Base-by-base conservation (phyloP, 805 yeast species). In the Sugiyamaella smithiae region DNA sequence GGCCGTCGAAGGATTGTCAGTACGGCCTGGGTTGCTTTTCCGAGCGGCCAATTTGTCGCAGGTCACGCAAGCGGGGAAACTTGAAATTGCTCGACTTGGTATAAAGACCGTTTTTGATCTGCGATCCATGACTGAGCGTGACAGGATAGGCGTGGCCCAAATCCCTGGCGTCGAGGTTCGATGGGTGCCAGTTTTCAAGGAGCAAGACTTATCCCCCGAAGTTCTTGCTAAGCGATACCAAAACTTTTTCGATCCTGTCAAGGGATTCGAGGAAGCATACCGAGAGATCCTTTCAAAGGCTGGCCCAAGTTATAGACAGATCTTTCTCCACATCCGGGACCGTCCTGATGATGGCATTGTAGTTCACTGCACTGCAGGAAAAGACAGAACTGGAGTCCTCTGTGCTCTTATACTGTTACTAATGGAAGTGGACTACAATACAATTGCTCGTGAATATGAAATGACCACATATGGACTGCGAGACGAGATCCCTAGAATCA, bases 361-460 rank as follows among this genome's bases (percentile, higher is more conserved):
- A 7, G 78, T 82, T 64, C 91, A 86, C 61, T 88, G 95, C 66
- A 79, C 90, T 3, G 91, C 91, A 1, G 96, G 96, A 1, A 88
- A 87, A 63, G 96, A 88, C 62, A 75, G 95, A 38, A 87, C 96
- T 0, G 96, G 95, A 0, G 72, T 86, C 11, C 62, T 85, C 54
- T 76, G 82, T 1, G 85, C 88, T 81, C 63, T 88, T 52, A 69
- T 87, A 4, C 69, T 87, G 40, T 67, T 80, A 16, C 62, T 85
- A 6, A 67, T 77, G 4, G 90, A 86, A 0, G 86, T 87, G 2
- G 88, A 84, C 51, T 71, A 73, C 9, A 77, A 78, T 54, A 77
- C 80, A 1, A 72, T 87, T 32, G 80, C 88, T 1, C 75, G 81
- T 54, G 96, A 88, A 60, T 88, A 86, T 59, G 93, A 84, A 61